Conservation (phyloP, 306 rosid species). For the Citrullus colocynthis region DNA sequence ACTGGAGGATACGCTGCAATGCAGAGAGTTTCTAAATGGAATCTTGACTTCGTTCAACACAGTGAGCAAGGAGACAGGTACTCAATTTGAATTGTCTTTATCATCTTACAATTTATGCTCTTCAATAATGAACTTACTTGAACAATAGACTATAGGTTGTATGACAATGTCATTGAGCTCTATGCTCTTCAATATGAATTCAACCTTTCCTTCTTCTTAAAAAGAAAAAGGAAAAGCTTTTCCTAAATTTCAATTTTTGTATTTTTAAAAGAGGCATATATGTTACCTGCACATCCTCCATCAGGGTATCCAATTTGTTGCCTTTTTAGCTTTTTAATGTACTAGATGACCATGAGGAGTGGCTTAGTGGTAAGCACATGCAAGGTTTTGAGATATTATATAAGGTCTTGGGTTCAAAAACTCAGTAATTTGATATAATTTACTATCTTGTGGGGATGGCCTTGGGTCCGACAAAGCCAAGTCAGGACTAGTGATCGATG, state of each 20-base stretch:
- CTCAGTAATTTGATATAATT: background rate
- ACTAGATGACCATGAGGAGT: background rate
- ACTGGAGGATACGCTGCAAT: conserved; percentile 38
- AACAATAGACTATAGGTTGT: background rate
- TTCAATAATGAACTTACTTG: background rate
- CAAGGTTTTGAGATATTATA: background rate
- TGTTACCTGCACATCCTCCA: background rate
- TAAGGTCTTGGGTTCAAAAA: background rate
- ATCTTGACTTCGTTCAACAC: conserved; percentile 26
- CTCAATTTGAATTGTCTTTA: background rate
- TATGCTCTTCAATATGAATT: background rate
- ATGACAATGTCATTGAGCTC: background rate
- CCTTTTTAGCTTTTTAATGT: background rate
- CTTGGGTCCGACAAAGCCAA: background rate
- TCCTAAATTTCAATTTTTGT: background rate
- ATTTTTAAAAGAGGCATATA: background rate
- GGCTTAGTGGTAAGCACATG: background rate
- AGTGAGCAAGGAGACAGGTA: conserved; percentile 32
- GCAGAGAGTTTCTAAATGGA: conserved; percentile 34
- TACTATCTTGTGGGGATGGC: background rate
- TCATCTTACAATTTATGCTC: background rate
- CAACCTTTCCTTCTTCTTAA: background rate
- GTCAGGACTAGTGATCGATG: background rate
- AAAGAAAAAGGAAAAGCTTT: background rate
- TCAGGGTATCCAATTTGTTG: background rate